Evolutionary conservation across 805 yeast species (phyloP).

Genomic region (Saturnispora kantuleensis): DNA sequence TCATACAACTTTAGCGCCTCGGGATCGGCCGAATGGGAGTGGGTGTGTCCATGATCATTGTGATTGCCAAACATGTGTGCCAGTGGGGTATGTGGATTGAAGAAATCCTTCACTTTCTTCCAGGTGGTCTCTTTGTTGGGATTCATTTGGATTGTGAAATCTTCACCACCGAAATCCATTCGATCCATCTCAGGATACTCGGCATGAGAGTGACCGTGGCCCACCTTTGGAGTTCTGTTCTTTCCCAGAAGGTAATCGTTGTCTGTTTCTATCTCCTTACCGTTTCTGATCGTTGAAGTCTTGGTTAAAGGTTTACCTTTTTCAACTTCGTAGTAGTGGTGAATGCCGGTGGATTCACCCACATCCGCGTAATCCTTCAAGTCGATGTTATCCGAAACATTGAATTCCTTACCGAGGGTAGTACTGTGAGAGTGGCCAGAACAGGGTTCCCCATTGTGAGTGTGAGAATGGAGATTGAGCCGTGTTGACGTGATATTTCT

Average conservation of each 20-base stretch:
- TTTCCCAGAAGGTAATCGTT: conserved; percentile 5
- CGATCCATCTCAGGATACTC: conserved; percentile 21
- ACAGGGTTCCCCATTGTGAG: conserved; percentile 6
- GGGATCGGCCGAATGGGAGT: conserved; percentile 32
- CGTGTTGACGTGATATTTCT: too few species aligned
- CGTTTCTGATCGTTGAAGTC: conserved; percentile 9
- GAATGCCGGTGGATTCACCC: conserved; percentile 6
- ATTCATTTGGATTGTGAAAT: conserved; percentile 18
- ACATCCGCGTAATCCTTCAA: not conserved
- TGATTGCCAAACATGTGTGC: conserved; percentile 17
- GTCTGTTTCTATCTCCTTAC: conserved; percentile 1
- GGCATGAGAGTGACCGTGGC: conserved; percentile 25
- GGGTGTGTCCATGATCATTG: conserved; percentile 17
- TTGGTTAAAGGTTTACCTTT: conserved; percentile 6
- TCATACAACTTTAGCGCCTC: conserved; percentile 36
- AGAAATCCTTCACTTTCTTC: conserved; percentile 25
- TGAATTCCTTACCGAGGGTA: not conserved
- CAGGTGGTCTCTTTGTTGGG: conserved; percentile 17
- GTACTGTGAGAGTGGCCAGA: conserved; percentile 9
- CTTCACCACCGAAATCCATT: conserved; percentile 23
- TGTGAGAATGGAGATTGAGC: conserved; percentile 7
- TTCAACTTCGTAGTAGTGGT: conserved; percentile 14
- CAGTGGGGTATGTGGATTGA: conserved; percentile 29
- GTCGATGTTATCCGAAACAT: not conserved
- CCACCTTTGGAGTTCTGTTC: conserved; percentile 12